Evolutionary conservation across 345 rosid species (phyloP).

Genomic region (Turritis glabra): DNA sequence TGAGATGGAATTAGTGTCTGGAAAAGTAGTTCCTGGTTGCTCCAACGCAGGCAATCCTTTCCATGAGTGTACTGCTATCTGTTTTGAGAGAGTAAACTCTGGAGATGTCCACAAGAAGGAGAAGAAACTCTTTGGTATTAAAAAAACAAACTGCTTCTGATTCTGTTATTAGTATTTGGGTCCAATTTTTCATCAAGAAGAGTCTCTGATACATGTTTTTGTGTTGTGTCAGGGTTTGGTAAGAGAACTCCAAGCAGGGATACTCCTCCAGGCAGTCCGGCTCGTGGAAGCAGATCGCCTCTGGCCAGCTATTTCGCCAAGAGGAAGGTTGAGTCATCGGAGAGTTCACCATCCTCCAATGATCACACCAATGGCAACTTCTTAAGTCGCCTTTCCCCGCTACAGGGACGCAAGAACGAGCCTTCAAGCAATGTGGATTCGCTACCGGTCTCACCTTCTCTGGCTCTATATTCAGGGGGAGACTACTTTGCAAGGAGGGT

Average conservation of each 20-base stretch:
- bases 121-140: conserved; percentile 33
- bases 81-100: conserved; percentile 27
- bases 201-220: conserved; percentile 7
- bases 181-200: conserved; percentile 18
- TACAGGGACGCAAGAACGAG: conserved; percentile 21
- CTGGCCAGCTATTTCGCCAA: conserved; percentile 26
- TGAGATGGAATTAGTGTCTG: conserved; percentile 30
- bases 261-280: conserved; percentile 28
- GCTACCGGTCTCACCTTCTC: conserved; percentile 31
- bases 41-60: conserved; percentile 39
- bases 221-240: conserved; percentile 34
- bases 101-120: conserved; percentile 34
- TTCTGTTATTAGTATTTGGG: background rate
- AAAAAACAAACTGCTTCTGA: background rate
- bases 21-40: conserved; percentile 32
- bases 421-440: conserved; percentile 11
- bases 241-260: conserved; percentile 35
- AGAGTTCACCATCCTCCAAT: conserved; percentile 27
- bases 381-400: conserved; percentile 35
- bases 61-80: conserved; percentile 33
- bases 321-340: conserved; percentile 36
- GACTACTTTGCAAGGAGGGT: conserved; percentile 33
- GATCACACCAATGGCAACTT: conserved; percentile 34
- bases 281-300: conserved; percentile 39
- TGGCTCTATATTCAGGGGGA: conserved; percentile 22